Conservation (phyloP, 108 stramenopile genomes). For the Cyclotella atomus region DNA sequence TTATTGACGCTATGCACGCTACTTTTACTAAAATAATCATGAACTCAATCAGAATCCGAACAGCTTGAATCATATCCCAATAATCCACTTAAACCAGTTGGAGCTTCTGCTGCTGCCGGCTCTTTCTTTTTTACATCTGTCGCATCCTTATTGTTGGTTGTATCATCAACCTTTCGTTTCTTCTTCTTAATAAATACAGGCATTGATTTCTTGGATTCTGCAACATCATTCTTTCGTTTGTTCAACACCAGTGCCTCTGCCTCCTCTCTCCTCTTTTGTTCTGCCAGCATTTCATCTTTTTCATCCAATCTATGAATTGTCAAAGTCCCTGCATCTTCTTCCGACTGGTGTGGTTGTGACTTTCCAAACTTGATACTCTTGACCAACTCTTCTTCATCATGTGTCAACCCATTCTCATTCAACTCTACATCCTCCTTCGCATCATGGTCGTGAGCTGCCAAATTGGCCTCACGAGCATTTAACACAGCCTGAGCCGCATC, state of each 20-base stretch:
- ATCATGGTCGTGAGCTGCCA: conserved; percentile 13
- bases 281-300: conserved; percentile 69
- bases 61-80: conserved; percentile 73
- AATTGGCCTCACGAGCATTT: conserved; percentile 54
- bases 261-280: conserved; percentile 59
- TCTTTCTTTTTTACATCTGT: conserved; percentile 11
- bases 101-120: neutral
- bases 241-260: conserved; percentile 44
- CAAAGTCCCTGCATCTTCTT: neutral
- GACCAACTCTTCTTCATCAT: conserved; percentile 77
- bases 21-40: no score
- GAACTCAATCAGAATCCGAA: conserved; percentile 67
- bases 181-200: conserved; percentile 62
- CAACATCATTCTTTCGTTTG: conserved; percentile 35
- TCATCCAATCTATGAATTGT: conserved; percentile 54
- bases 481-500: conserved; percentile 66
- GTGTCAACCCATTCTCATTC: conserved; percentile 73
- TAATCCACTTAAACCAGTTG: conserved; percentile 51
- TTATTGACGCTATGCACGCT: no score
- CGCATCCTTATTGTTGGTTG: neutral
- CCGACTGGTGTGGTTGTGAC: neutral
- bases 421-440: conserved; percentile 46
- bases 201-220: conserved; percentile 22
- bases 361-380: conserved; percentile 76
- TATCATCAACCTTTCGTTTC: conserved; percentile 15